Conservation (phyloP, 2,329 filamentous ascomycete species). For the Eutypella sp. region DNA sequence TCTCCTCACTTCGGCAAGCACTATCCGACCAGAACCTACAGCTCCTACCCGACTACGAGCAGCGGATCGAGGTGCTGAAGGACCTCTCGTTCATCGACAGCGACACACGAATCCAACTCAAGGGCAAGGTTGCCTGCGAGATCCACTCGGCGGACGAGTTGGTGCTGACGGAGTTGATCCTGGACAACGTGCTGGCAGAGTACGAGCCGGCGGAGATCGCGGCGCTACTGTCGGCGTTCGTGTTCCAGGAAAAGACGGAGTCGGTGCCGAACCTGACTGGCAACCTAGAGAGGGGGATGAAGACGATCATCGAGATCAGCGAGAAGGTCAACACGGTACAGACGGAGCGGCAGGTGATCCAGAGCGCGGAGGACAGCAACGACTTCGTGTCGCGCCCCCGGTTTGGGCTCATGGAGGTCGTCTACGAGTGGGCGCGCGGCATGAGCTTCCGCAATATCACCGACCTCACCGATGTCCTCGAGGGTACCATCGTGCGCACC, state of each 20-base stretch:
- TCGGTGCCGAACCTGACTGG: slow-evolving; percentile 74
- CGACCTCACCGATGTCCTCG: slow-evolving; percentile 89
- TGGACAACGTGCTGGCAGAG: slow-evolving; percentile 93
- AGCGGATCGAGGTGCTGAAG: slow-evolving; percentile 85
- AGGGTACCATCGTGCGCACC: slow-evolving; percentile 93
- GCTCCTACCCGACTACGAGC: slow-evolving; percentile 92
- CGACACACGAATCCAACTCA: slow-evolving; percentile 81
- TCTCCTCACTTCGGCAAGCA: slow-evolving; percentile 76
- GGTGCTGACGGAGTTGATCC: slow-evolving; percentile 89
- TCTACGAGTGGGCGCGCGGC: slow-evolving; percentile 95
- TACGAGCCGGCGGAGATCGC: slow-evolving; percentile 97
- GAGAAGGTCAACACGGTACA: slow-evolving; percentile 91
- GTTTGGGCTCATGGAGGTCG: slow-evolving; percentile 94
- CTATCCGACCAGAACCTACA: slow-evolving; percentile 97
- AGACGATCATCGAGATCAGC: slow-evolving; percentile 82
- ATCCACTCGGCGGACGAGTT: slow-evolving; percentile 96
- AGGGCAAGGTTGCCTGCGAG: slow-evolving; percentile 97
- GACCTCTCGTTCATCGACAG: slow-evolving; percentile 91
- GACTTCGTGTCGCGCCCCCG: slow-evolving; percentile 84
- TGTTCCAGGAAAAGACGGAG: slow-evolving; percentile 96
- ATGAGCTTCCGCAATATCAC: slow-evolving; percentile 99
- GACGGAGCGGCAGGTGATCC: slow-evolving; percentile 85
- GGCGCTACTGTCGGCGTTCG: slow-evolving; percentile 85
- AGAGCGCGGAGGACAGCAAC: slow-evolving; percentile 83
- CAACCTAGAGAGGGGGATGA: slow-evolving; percentile 74